These are phyloP conservation scores for Chaetomium globosum DNA, from an alignment of 2,329 filamentous ascomycete species.

Conservation along the genomic window DNA sequence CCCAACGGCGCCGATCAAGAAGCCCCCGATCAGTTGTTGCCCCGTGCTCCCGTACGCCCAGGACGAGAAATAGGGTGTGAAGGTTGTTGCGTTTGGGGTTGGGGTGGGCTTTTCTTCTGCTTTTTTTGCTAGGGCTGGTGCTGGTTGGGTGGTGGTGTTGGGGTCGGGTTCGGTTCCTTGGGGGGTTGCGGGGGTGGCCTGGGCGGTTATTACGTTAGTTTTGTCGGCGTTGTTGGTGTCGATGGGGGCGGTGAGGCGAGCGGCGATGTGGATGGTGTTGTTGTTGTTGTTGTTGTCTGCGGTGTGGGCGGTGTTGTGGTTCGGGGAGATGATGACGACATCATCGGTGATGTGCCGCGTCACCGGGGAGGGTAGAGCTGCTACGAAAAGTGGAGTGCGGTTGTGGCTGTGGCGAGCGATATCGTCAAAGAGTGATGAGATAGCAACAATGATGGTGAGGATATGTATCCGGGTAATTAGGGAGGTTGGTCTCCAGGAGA, in stretches of 20 bases:
- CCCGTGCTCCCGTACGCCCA: constrained; percentile 5
- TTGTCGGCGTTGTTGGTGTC: background rate
- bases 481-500: background rate
- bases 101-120: background rate
- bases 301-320: background rate
- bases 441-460: background rate
- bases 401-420: background rate
- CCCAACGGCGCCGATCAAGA: background rate
- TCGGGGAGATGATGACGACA: background rate
- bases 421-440: background rate
- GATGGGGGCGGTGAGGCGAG: background rate
- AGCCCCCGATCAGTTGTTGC: constrained; percentile 14
- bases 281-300: too few relatives aligned
- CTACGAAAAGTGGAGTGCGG: background rate
- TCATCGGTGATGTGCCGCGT: background rate
- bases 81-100: background rate
- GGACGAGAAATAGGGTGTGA: background rate
- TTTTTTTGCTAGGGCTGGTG: background rate
- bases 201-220: too few relatives aligned
- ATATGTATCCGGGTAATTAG: background rate
- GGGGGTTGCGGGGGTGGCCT: too few relatives aligned
- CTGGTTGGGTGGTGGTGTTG: too few relatives aligned
- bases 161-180: too few relatives aligned
- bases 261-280: too few relatives aligned
- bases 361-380: background rate